phyloP scores from a whole-genome alignment of 179 eudicot genomes.

The Carnegiea gigantea region DNA sequence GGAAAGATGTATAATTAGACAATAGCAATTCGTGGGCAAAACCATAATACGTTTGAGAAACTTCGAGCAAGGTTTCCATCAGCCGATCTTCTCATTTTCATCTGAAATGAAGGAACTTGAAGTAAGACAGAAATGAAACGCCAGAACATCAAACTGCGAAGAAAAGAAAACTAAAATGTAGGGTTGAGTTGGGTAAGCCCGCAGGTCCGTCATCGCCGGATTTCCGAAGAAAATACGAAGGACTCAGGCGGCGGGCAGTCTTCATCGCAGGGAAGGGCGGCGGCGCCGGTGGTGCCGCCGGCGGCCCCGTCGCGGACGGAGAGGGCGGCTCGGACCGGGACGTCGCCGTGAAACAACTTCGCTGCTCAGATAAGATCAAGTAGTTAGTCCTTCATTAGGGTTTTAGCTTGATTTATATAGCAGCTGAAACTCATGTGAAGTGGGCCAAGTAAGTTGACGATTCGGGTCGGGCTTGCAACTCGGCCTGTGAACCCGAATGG shows the following conservation, averaged over 20 bases:
- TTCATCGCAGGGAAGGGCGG: conserved; percentile 32
- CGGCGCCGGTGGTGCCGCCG: conserved; percentile 28
- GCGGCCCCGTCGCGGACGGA: conserved; percentile 16
- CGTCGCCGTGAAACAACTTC: not conserved
- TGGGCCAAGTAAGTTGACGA: too few species aligned
- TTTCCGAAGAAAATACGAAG: not conserved
- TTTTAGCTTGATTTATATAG: conserved; percentile 15
- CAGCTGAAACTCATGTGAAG: too few species aligned
- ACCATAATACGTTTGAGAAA: too few species aligned
- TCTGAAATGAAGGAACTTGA: too few species aligned
- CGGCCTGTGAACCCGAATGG: not conserved
- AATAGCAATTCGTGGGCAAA: too few species aligned
- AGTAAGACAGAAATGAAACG: not conserved
- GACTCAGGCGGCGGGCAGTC: conserved; percentile 48
- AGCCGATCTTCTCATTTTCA: too few species aligned
- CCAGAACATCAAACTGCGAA: not conserved
- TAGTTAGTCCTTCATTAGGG: conserved; percentile 22
- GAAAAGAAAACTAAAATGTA: not conserved
- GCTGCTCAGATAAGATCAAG: conserved; percentile 51
- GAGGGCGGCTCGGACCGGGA: conserved; percentile 27
- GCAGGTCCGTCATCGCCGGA: conserved; percentile 35
- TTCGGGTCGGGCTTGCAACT: too few species aligned
- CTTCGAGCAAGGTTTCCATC: too few species aligned
- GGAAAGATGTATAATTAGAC: not conserved
- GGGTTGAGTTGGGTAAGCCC: conserved; percentile 22